These are phyloP conservation scores for Trypanosoma cruzi DNA, from an alignment of 208 protist species.

Conservation along the genomic window DNA sequence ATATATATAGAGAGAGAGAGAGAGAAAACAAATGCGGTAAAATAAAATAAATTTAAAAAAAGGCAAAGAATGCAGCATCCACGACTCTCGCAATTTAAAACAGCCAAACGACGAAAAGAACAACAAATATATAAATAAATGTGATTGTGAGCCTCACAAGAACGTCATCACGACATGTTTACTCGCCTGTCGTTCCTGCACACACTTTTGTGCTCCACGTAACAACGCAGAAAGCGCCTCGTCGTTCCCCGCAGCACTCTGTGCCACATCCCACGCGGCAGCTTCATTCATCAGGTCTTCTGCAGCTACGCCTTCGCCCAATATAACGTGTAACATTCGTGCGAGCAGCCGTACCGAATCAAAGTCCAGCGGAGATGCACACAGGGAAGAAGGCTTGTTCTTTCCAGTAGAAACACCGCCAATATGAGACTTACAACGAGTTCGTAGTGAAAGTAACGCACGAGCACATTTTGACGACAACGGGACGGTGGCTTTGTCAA, in stretches of 20 bases:
- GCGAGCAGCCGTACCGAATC: slow-evolving; percentile 14
- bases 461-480: slow-evolving; percentile 6
- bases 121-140: background rate
- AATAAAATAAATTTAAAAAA: no score
- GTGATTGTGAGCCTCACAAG: background rate
- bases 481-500: background rate
- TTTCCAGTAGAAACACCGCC: background rate
- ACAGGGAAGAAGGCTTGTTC: background rate
- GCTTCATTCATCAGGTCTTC: slow-evolving; percentile 12
- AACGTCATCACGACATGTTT: slow-evolving; percentile 9
- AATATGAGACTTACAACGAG: slow-evolving; percentile 4
- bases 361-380: slow-evolving; percentile 11
- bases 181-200: slow-evolving; percentile 1
- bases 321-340: slow-evolving; percentile 7
- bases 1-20: no score
- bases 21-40: no score
- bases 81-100: no score
- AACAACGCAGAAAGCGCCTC: background rate
- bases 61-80: no score
- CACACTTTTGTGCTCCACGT: background rate
- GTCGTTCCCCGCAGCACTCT: background rate
- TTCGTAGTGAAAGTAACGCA: slow-evolving; percentile 11
- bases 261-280: slow-evolving; percentile 14
- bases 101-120: no score
- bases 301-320: background rate